Conservation (phyloP, 352 stramenopile genomes). For the Phytophthora pinifolia region DNA sequence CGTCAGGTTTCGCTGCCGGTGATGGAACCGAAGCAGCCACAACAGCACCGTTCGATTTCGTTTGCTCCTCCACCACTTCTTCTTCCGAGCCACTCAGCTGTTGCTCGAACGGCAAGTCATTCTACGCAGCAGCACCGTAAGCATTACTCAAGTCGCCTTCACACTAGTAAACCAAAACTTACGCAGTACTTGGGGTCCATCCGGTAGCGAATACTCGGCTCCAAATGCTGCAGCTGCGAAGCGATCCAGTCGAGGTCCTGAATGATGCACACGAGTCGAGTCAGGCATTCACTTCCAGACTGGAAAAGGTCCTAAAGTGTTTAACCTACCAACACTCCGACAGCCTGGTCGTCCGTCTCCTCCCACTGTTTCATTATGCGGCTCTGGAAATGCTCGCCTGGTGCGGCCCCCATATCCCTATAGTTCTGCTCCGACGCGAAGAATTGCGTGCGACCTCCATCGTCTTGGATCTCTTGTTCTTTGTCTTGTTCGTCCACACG, state of each 20-base stretch:
- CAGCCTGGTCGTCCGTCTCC: slow-evolving; percentile 33
- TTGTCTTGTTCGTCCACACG: slow-evolving; percentile 25
- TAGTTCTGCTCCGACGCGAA: slow-evolving; percentile 64
- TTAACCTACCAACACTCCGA: slow-evolving; percentile 42
- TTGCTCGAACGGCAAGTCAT: slow-evolving; percentile 43
- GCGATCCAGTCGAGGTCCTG: slow-evolving; percentile 78
- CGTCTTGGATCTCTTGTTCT: slow-evolving; percentile 9
- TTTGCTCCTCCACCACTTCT: slow-evolving; percentile 3
- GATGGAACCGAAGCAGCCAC: background rate
- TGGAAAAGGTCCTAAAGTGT: background rate
- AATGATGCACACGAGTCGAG: background rate
- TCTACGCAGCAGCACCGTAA: slow-evolving; percentile 20
- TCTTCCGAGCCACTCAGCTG: slow-evolving; percentile 9
- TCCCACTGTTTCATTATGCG: slow-evolving; percentile 70
- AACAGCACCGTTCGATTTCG: background rate
- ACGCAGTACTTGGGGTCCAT: slow-evolving; percentile 82
- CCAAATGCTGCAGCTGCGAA: slow-evolving; percentile 46
- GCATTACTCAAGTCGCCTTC: slow-evolving; percentile 1
- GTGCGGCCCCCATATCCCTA: slow-evolving; percentile 32
- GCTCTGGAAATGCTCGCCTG: slow-evolving; percentile 62
- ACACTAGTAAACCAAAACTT: slow-evolving; percentile 17
- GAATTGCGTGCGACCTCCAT: slow-evolving; percentile 49
- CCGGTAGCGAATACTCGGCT: slow-evolving; percentile 53
- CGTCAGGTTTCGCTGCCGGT: slow-evolving; percentile 14
- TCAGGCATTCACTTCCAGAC: background rate